Conservation (phyloP, 495 filamentous ascomycete species). For the Cercophora scortea region DNA sequence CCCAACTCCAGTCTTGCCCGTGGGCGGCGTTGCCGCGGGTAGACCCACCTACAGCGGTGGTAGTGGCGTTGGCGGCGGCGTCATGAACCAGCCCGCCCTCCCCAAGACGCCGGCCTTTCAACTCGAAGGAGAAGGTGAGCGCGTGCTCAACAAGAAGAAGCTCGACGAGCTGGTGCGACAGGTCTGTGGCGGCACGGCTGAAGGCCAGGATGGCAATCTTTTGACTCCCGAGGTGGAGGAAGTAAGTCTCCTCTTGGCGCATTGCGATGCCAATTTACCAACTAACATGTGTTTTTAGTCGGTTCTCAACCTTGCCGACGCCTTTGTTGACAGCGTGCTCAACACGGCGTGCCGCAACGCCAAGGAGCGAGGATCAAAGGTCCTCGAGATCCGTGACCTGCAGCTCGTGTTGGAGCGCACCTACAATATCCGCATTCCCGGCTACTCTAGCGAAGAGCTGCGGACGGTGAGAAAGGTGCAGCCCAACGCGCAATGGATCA, state of each 20-base stretch:
- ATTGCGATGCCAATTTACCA: neutral
- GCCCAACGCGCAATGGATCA: slow-evolving; percentile 77
- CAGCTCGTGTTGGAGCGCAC: slow-evolving; percentile 93
- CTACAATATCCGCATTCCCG: slow-evolving; percentile 96
- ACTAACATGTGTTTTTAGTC: slow-evolving; percentile 42
- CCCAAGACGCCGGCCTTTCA: slow-evolving; percentile 71
- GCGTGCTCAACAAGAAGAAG: slow-evolving; percentile 90
- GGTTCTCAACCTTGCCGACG: slow-evolving; percentile 81
- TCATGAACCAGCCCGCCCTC: slow-evolving; percentile 81
- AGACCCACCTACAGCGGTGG: slow-evolving; percentile 76
- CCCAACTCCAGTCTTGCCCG: slow-evolving; percentile 56
- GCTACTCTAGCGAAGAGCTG: slow-evolving; percentile 88
- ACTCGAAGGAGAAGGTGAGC: slow-evolving; percentile 82
- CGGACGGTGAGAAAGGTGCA: slow-evolving; percentile 88
- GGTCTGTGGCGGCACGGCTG: slow-evolving; percentile 74
- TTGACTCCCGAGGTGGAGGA: slow-evolving; percentile 91
- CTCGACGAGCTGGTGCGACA: slow-evolving; percentile 91
- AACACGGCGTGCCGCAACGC: slow-evolving; percentile 81
- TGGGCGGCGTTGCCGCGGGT: slow-evolving; percentile 48
- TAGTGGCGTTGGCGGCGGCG: slow-evolving; percentile 59
- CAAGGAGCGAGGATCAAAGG: slow-evolving; percentile 81
- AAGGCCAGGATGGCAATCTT: slow-evolving; percentile 55
- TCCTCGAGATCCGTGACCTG: slow-evolving; percentile 86
- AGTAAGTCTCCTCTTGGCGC: slow-evolving; percentile 40
- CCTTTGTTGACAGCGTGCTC: slow-evolving; percentile 88